Percentiles rank a stretch among this genome's conserved stretches.
Conservation (phyloP, 352 stramenopile genomes). For the Aphanomyces astaci region DNA sequence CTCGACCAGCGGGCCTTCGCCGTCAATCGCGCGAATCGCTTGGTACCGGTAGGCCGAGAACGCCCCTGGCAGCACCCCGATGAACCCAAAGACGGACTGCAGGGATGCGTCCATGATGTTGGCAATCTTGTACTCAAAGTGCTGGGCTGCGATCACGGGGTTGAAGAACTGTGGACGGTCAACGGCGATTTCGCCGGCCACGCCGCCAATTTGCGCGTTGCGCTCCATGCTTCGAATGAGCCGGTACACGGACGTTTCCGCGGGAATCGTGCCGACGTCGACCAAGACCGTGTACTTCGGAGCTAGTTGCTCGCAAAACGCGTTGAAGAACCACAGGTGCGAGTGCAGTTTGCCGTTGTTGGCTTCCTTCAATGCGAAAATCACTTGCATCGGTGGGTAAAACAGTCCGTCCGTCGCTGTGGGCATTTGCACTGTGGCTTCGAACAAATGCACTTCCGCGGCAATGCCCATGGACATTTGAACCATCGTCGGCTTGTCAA, state of each 20-base stretch:
- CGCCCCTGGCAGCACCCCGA: conserved; percentile 36
- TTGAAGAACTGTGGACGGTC: conserved; percentile 40
- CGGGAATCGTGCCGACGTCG: conserved; percentile 38
- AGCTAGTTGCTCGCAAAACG: conserved; percentile 40
- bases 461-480: conserved; percentile 28
- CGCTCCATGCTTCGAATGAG: conserved; percentile 43
- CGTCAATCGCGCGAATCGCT: conserved; percentile 39
- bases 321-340: conserved; percentile 50
- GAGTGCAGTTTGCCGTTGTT: conserved; percentile 43
- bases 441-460: conserved; percentile 38
- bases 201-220: conserved; percentile 41
- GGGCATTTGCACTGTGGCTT: conserved; percentile 36
- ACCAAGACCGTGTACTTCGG: conserved; percentile 43
- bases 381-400: conserved; percentile 40
- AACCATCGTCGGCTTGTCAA: conserved; percentile 40
- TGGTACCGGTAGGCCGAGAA: conserved; percentile 46
- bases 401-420: conserved; percentile 35
- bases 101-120: conserved; percentile 47
- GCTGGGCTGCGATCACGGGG: conserved; percentile 34
- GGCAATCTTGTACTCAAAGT: conserved; percentile 50
- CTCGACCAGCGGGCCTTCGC: conserved; percentile 33
- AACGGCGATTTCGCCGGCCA: conserved; percentile 37
- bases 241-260: conserved; percentile 33
- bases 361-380: conserved; percentile 46
- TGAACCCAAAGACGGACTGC: conserved; percentile 42